These are phyloP conservation scores for Fusarium xylarioides DNA, from an alignment of 2,329 filamentous ascomycete species.

Conservation along the genomic window DNA sequence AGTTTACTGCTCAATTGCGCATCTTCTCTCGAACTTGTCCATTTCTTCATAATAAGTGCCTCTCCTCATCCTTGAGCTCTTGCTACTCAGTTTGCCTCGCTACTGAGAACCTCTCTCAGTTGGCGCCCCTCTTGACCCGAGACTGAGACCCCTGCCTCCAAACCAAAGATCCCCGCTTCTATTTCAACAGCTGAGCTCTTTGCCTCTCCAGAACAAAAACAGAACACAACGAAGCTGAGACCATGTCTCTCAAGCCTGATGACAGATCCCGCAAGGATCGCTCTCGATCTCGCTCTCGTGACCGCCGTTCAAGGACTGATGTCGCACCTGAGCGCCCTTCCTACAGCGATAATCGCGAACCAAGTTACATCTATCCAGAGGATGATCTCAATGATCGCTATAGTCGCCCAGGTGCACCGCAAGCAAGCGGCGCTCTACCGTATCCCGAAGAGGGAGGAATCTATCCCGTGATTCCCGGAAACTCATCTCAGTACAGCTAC, in stretches of 20 bases:
- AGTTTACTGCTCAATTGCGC: slow-evolving; percentile 13
- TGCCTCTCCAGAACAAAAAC: slow-evolving; percentile 2
- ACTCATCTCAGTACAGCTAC: slow-evolving; percentile 52
- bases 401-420: slow-evolving; percentile 46
- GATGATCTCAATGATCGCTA: slow-evolving; percentile 54
- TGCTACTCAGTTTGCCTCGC: background rate
- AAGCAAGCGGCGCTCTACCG: slow-evolving; percentile 47
- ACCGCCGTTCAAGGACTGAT: slow-evolving; percentile 46
- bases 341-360: slow-evolving; percentile 54
- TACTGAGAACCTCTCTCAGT: background rate
- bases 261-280: slow-evolving; percentile 56
- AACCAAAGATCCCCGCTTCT: slow-evolving; percentile 24
- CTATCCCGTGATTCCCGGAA: slow-evolving; percentile 50
- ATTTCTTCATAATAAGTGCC: slow-evolving; percentile 3
- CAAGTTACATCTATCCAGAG: slow-evolving; percentile 53
- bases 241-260: slow-evolving; percentile 63
- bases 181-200: slow-evolving; percentile 7
- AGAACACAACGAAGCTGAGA: background rate
- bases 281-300: slow-evolving; percentile 57
- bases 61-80: background rate
- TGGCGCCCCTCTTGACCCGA: background rate
- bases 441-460: slow-evolving; percentile 53
- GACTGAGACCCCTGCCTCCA: slow-evolving; percentile 9
- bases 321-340: slow-evolving; percentile 43
- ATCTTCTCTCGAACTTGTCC: slow-evolving; percentile 7